Conservation (phyloP, 495 filamentous ascomycete species). For the Aspergillus wentii region DNA sequence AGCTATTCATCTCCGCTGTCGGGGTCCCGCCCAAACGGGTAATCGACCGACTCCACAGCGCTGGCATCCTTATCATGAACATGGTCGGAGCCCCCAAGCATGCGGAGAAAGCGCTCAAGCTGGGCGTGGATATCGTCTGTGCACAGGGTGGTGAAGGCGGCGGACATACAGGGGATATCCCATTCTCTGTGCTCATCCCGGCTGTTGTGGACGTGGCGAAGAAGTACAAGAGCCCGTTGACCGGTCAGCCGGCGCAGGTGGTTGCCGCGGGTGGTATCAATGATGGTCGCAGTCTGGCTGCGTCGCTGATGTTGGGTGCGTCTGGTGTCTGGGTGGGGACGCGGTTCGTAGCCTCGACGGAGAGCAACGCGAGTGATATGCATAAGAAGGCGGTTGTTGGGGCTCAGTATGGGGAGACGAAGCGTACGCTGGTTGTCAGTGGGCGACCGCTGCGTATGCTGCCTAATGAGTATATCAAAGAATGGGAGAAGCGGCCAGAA, state of each 20-base stretch:
- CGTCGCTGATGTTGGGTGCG: conserved; percentile 68
- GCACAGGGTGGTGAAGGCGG: conserved; percentile 78
- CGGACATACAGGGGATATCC: conserved; percentile 75
- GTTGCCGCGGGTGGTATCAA: conserved; percentile 73
- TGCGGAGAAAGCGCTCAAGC: conserved; percentile 73
- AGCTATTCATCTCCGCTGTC: conserved; percentile 76
- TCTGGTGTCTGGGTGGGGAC: conserved; percentile 81
- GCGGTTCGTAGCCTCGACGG: conserved; percentile 71
- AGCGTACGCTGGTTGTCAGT: conserved; percentile 71
- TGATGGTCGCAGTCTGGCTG: conserved; percentile 66
- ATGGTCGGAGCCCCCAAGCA: conserved; percentile 94
- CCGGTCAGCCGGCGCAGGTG: conserved; percentile 55
- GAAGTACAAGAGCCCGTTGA: conserved; percentile 51
- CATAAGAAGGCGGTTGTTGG: conserved; percentile 79
- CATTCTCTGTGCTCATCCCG: conserved; percentile 66
- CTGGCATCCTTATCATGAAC: conserved; percentile 81
- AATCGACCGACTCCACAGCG: conserved; percentile 66
- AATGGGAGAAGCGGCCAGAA: conserved; percentile 70
- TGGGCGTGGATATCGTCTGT: conserved; percentile 81
- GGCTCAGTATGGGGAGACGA: conserved; percentile 68
- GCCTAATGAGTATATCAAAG: conserved; percentile 74
- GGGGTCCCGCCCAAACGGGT: conserved; percentile 69
- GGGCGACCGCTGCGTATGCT: conserved; percentile 75
- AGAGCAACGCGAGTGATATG: conserved; percentile 70
- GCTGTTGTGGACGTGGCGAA: conserved; percentile 70